These are phyloP conservation scores for Wickerhamiella cacticola DNA, from an alignment of 805 yeast genomes.

Conservation along the genomic window DNA sequence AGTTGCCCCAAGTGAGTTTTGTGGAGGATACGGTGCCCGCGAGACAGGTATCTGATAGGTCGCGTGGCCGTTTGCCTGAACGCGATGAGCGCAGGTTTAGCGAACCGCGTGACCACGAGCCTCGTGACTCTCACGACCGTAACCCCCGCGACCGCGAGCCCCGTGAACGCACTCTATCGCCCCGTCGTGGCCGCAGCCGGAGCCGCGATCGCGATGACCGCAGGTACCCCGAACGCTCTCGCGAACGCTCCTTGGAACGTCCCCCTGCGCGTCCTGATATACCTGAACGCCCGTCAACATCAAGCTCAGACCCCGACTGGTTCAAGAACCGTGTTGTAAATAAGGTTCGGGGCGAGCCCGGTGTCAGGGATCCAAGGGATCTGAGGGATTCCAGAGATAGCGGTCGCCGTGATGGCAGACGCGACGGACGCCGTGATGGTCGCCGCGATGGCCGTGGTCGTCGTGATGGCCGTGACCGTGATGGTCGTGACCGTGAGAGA, in stretches of 20 bases:
- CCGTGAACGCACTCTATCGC: no score
- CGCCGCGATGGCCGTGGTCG: slow-evolving; percentile 1
- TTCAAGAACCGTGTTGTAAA: neutral
- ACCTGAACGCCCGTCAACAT: neutral
- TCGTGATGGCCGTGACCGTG: neutral
- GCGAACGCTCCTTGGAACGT: neutral
- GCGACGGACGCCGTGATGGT: neutral
- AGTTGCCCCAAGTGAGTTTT: neutral
- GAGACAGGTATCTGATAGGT: neutral
- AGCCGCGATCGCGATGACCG: no score
- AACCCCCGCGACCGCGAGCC: no score
- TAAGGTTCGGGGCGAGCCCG: neutral
- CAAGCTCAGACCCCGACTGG: neutral
- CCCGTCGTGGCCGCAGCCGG: no score
- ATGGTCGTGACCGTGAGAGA: neutral
- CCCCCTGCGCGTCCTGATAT: neutral
- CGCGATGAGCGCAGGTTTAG: neutral
- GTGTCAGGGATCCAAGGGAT: neutral
- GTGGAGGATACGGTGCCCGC: no score
- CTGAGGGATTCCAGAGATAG: neutral
- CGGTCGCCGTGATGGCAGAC: neutral
- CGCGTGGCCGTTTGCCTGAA: neutral
- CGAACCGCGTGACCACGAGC: neutral
- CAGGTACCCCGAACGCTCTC: neutral
- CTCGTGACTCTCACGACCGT: no score